These are phyloP conservation scores for Apostasia ramifera DNA, from an alignment of 106 monocot species.

Conservation along the genomic window DNA sequence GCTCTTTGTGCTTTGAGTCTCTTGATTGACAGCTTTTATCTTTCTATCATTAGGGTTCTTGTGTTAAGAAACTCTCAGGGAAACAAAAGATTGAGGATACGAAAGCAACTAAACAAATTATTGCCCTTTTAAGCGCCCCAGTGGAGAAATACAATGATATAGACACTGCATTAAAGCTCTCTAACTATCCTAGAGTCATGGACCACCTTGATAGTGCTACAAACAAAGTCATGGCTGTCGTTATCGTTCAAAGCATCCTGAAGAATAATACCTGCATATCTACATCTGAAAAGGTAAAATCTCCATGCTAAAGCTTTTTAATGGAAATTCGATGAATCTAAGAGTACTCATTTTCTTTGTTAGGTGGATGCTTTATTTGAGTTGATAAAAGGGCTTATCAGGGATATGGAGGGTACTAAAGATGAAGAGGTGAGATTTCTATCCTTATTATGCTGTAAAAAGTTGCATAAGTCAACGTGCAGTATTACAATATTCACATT, in stretches of 20 bases:
- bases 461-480: neutral
- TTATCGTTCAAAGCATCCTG: conserved; percentile 95
- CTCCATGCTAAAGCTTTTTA: conserved; percentile 3
- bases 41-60: conserved; percentile 48
- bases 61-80: conserved; percentile 84
- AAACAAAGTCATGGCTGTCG: conserved; percentile 87
- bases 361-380: conserved; percentile 91
- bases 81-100: conserved; percentile 82
- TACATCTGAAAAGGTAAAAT: conserved; percentile 69
- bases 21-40: neutral
- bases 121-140: conserved; percentile 91
- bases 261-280: conserved; percentile 77
- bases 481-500: neutral
- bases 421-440: conserved; percentile 58
- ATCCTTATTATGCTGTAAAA: neutral
- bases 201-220: conserved; percentile 84
- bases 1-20: neutral
- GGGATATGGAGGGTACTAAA: conserved; percentile 55
- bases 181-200: conserved; percentile 90
- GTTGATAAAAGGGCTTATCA: conserved; percentile 91
- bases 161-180: conserved; percentile 79
- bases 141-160: conserved; percentile 95
- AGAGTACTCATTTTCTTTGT: conserved; percentile 1
- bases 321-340: neutral
- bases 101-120: conserved; percentile 84